Conservation (phyloP, 352 stramenopile genomes). For the Saprolegnia parasitica region DNA sequence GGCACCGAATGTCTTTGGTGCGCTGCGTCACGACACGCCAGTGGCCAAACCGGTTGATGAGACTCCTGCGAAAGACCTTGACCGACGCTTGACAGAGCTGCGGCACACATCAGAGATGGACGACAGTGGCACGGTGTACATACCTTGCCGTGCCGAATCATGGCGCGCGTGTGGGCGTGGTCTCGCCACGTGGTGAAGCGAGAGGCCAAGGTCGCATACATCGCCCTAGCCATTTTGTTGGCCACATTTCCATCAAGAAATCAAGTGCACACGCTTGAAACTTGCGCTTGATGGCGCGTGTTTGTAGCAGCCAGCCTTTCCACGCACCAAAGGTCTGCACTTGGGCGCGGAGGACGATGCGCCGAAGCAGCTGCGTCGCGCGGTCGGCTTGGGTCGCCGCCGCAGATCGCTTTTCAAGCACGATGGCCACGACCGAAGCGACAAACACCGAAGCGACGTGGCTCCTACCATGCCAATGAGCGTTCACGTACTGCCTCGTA, state of each 20-base stretch:
- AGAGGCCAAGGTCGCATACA: conserved; percentile 2
- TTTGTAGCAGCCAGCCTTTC: neutral
- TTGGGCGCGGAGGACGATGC: conserved; percentile 18
- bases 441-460: neutral
- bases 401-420: conserved; percentile 4
- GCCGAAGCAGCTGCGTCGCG: neutral
- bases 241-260: neutral
- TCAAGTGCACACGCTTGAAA: conserved; percentile 1
- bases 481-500: neutral
- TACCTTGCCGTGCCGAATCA: conserved; percentile 27
- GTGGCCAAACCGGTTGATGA: conserved; percentile 20
- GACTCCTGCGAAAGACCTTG: conserved; percentile 20
- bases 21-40: neutral
- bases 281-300: neutral
- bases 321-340: conserved; percentile 9
- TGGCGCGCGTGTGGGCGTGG: conserved; percentile 1
- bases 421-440: neutral
- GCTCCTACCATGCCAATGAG: neutral
- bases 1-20: conserved; percentile 6
- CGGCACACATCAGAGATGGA: too few relatives aligned
- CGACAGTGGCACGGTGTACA: neutral
- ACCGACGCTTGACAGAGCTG: conserved; percentile 28
- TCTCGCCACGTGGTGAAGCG: conserved; percentile 24
- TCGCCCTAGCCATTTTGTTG: neutral
- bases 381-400: conserved; percentile 4